Percentiles rank a stretch among this genome's conserved stretches.
Conservation (phyloP, 257 asterid species). For the Solanum neorickii region DNA sequence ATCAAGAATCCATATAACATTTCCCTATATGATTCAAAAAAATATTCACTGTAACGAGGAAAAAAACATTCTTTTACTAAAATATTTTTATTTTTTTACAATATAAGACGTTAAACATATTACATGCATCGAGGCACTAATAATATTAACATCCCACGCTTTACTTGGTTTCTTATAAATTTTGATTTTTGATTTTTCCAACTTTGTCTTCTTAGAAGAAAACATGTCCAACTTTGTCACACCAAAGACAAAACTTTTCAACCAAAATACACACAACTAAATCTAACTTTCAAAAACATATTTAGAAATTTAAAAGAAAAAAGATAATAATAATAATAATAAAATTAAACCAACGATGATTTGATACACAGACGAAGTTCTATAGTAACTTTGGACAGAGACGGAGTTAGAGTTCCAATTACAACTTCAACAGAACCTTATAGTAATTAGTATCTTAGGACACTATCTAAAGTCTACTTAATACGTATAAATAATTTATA, state of each 20-base stretch:
- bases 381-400: background rate
- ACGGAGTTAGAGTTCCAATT: background rate
- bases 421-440: background rate
- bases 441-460: too few relatives aligned
- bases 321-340: too few relatives aligned
- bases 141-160: conserved; percentile 6
- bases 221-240: background rate
- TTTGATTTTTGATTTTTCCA: background rate
- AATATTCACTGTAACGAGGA: conserved; percentile 24
- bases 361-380: accelerated
- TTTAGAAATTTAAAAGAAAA: background rate
- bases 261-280: background rate
- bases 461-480: background rate
- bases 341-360: background rate
- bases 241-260: background rate
- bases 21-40: conserved; percentile 7
- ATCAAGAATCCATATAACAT: background rate
- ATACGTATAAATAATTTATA: background rate
- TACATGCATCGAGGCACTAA: conserved; percentile 25
- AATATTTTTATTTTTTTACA: conserved; percentile 7
- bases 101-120: conserved; percentile 14
- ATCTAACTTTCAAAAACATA: background rate
- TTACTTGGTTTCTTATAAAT: conserved; percentile 4
- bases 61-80: conserved; percentile 32
- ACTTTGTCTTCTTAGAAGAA: conserved; percentile 7